These are phyloP conservation scores for Cornus florida DNA, from an alignment of 148 eudicot genomes.

Conservation along the genomic window DNA sequence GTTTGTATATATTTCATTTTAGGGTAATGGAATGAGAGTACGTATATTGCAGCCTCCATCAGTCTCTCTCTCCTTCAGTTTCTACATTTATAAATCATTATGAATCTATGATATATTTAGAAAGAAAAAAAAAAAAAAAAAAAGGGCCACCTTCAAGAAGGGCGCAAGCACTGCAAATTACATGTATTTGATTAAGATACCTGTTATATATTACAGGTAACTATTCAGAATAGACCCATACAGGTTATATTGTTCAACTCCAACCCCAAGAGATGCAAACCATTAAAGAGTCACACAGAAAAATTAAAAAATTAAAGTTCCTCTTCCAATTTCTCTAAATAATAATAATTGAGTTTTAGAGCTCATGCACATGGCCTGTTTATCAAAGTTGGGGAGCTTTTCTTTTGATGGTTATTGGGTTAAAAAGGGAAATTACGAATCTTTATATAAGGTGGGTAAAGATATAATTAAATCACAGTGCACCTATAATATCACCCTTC, in stretches of 20 bases:
- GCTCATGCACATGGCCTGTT: not conserved
- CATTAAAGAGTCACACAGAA: not conserved
- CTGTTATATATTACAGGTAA: not conserved
- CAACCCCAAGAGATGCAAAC: not conserved
- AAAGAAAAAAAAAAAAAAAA: not conserved
- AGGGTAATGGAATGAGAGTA: too few relatives aligned
- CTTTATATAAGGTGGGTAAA: not conserved
- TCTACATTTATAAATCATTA: too few relatives aligned
- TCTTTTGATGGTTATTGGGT: not conserved
- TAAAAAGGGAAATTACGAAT: too few relatives aligned
- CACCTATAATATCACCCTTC: too few relatives aligned
- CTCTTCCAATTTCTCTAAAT: not conserved
- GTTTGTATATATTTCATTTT: too few relatives aligned
- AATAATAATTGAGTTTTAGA: not conserved
- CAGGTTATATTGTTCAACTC: not conserved
- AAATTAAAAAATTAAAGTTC: not conserved
- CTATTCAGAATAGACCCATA: not conserved
- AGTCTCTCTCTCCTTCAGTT: too few relatives aligned
- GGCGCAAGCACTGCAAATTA: not conserved
- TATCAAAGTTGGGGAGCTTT: not conserved
- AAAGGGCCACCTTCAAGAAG: not conserved
- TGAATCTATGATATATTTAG: too few relatives aligned
- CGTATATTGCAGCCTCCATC: too few relatives aligned
- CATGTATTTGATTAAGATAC: not conserved
- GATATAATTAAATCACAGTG: not conserved